A percentile compares a stretch with the other conserved stretches of the same genome.
phyloP scores from a whole-genome alignment of 2,329 filamentous ascomycete genomes.

The Cytospora piceicola region DNA sequence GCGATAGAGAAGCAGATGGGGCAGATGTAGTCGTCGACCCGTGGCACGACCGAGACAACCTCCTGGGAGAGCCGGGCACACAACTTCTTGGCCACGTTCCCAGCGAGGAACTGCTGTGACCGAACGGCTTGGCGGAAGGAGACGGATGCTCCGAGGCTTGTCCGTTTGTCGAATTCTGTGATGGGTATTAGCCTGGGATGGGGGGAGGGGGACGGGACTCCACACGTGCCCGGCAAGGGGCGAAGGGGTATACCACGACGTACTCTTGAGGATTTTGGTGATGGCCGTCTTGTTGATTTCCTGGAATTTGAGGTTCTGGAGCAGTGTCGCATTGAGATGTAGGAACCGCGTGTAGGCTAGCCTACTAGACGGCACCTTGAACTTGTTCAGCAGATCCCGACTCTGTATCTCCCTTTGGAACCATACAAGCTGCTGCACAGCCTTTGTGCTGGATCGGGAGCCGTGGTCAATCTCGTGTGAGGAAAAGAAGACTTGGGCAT shows the following conservation, averaged over 20 bases:
- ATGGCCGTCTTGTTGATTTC: constrained; percentile 81
- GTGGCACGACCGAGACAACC: constrained; percentile 74
- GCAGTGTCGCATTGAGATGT: constrained; percentile 71
- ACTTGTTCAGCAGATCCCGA: constrained; percentile 60
- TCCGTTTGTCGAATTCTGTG: constrained; percentile 83
- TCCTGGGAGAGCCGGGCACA: constrained; percentile 75
- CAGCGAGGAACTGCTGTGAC: constrained; percentile 64
- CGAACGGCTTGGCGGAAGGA: constrained; percentile 64
- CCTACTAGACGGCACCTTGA: constrained; percentile 69
- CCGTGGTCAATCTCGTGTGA: constrained; percentile 73
- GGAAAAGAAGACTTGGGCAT: constrained; percentile 82
- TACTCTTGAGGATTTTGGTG: constrained; percentile 83
- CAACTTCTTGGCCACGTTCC: constrained; percentile 73
- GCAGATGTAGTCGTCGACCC: constrained; percentile 82
- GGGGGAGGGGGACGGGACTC: neutral
- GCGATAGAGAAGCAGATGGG: constrained; percentile 79
- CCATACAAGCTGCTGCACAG: constrained; percentile 68
- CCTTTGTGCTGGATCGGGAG: constrained; percentile 65
- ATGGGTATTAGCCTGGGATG: constrained; percentile 27
- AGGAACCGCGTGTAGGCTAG: constrained; percentile 71
- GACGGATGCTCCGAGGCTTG: constrained; percentile 69
- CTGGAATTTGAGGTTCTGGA: constrained; percentile 81
- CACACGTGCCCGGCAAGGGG: neutral
- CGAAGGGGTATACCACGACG: constrained; percentile 34
- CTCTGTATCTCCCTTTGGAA: constrained; percentile 71